Conservation (phyloP, 257 asterid species). For the Ophiorrhiza pumila region DNA sequence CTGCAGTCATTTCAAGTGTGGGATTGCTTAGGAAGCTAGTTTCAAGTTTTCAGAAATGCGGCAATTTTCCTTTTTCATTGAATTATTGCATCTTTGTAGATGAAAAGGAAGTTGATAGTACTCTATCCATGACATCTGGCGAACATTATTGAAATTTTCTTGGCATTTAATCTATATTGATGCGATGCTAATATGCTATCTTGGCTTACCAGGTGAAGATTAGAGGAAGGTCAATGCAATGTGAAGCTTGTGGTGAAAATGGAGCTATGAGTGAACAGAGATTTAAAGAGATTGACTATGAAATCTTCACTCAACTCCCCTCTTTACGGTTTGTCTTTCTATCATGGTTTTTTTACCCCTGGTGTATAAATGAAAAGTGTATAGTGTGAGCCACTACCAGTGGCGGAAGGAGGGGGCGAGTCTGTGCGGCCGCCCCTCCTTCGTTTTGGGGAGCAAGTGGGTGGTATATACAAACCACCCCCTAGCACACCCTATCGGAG, state of each 20-base stretch:
- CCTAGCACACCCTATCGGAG: no score
- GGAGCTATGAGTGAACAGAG: constrained; percentile 40
- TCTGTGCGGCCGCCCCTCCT: no score
- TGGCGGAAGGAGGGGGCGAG: no score
- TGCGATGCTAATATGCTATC: not conserved
- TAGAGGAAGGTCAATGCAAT: constrained; percentile 69
- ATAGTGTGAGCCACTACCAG: not conserved
- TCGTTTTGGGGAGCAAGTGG: no score
- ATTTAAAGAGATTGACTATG: constrained; percentile 59
- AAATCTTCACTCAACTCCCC: constrained; percentile 64
- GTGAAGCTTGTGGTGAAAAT: constrained; percentile 74
- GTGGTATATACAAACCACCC: no score
- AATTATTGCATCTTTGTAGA: not conserved
- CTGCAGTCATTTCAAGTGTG: not conserved
- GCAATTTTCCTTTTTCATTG: not conserved
- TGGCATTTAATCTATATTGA: no score
- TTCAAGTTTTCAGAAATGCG: not conserved
- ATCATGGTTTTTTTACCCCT: not conserved
- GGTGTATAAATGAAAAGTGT: not conserved
- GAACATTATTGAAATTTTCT: no score
- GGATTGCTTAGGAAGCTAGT: not conserved
- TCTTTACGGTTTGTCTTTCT: constrained; percentile 55
- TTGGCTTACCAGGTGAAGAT: constrained; percentile 52
- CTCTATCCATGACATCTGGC: no score
- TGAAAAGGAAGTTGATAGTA: no score